Base-by-base conservation (phyloP, 306 rosid genomes). In the Gynostemma pentaphyllum region DNA sequence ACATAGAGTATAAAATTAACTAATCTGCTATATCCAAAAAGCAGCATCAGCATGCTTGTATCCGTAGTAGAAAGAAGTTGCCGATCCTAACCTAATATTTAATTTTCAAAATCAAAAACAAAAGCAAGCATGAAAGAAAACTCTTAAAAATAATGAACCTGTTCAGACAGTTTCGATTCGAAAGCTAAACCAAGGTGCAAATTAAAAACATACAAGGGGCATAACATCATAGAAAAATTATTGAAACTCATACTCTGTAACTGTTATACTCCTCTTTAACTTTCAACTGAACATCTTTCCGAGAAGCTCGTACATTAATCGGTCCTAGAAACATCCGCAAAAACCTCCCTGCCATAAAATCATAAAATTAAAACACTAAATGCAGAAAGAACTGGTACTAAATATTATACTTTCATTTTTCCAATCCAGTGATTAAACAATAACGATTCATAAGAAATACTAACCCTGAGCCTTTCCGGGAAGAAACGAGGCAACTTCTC, bases 221-320 rank as follows among this genome's bases (percentile, higher is more conserved):
- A 3, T 24, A 24, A 18, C 48, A 30, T 39, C 51, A 32, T 22
- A 32, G 8, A 21, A 47, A 3, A 28, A 34, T 19, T 19, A 10
- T 30, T 30, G 53, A 39, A 74, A 68, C 4, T 42, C 64, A 73
- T 80, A 90, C 99, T 78, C 88, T 81, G 75, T 86, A 94, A 76
- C 90, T 79, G 76, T 94, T 94, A 84, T 88, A 94, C 71, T 94
- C 99, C 77, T 94, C 99, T 74, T 94, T 94, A 63, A 88, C 97
- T 86, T 94, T 94, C 66, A 94, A 77, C 75, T 79, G 99, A 19
- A 94, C 80, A 63, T 94, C 99, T 74, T 85, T 94, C 63, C 80
- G 72, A 21, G 90, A 72, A 37, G 97, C 96, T 66, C 94, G 95
- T 69, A 94, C 99, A 65, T 85, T 86, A 39, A 94, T 84, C 32